Percentiles rank a stretch among this genome's conserved stretches.
phyloP scores from a whole-genome alignment of 208 protist species.

The Entamoeba histolytica region DNA sequence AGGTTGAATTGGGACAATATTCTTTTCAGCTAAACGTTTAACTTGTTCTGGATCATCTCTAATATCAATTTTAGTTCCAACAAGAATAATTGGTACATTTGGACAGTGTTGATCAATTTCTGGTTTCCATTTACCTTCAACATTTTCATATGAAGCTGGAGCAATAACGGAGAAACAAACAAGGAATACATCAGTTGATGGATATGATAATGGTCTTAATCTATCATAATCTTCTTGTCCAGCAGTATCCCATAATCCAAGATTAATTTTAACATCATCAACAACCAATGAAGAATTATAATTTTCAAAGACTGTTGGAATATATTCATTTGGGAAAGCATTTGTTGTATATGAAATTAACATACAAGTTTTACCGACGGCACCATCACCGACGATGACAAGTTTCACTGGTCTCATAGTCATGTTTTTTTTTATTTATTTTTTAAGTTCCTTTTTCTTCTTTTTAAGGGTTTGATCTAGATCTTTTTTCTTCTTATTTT shows the following conservation, averaged over 20 bases:
- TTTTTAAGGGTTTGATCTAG: no score
- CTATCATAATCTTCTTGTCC: slow-evolving; percentile 41
- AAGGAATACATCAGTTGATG: slow-evolving; percentile 40
- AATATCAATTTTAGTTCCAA: slow-evolving; percentile 43
- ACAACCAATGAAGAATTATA: slow-evolving; percentile 5
- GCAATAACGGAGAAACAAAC: slow-evolving; percentile 50
- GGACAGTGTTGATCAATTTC: slow-evolving; percentile 13
- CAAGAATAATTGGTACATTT: slow-evolving; percentile 34
- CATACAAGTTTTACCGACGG: slow-evolving; percentile 18
- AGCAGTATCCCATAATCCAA: slow-evolving; percentile 28
- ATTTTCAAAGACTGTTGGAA: slow-evolving; percentile 32
- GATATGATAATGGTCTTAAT: slow-evolving; percentile 39
- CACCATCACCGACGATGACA: slow-evolving; percentile 17
- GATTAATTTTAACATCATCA: background rate
- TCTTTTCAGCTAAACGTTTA: slow-evolving; percentile 30
- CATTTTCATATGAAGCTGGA: slow-evolving; percentile 46
- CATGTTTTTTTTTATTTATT: no score
- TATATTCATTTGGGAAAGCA: no score
- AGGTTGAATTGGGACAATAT: slow-evolving; percentile 20
- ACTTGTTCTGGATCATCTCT: slow-evolving; percentile 27
- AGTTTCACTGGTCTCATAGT: background rate
- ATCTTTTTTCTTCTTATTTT: no score
- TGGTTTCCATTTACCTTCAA: slow-evolving; percentile 34
- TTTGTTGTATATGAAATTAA: slow-evolving; percentile 4
- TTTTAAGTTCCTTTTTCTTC: no score